Evolutionary conservation across 352 stramenopile genomes (phyloP).

Genomic region (Pythium chondricola): DNA sequence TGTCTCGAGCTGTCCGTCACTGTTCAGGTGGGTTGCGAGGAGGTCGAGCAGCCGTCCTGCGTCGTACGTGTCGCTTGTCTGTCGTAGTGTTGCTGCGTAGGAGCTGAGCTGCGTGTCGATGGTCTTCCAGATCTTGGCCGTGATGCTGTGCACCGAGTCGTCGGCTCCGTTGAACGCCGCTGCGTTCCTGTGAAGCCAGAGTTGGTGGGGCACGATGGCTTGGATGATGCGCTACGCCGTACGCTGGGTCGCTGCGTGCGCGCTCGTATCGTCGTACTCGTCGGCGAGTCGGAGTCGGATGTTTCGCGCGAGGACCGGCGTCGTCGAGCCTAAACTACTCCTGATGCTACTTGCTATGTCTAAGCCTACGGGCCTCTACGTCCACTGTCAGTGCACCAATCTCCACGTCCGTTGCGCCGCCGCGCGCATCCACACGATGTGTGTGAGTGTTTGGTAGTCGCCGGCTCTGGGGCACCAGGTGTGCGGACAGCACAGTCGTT

Average conservation of each 20-base stretch:
- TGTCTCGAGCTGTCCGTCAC: no score
- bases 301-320: background rate
- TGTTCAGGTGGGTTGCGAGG: no score
- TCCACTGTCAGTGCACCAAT: background rate
- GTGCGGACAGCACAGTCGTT: no score
- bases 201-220: background rate
- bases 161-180: background rate
- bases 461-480: background rate
- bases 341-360: background rate
- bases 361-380: background rate
- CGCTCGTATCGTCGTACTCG: no score
- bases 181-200: conserved; percentile 4
- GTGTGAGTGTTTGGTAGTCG: background rate
- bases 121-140: background rate
- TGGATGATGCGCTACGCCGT: background rate
- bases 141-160: background rate
- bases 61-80: background rate
- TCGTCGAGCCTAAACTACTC: background rate
- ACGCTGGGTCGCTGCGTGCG: background rate
- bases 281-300: background rate
- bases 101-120: background rate
- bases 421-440: no score
- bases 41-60: no score
- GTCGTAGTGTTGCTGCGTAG: background rate
- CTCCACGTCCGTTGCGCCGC: no score